A percentile compares a stretch with the other conserved stretches of the same genome.
Conservation (phyloP, 768 basidiomycete genomes). For the Gymnopilus junonius region DNA sequence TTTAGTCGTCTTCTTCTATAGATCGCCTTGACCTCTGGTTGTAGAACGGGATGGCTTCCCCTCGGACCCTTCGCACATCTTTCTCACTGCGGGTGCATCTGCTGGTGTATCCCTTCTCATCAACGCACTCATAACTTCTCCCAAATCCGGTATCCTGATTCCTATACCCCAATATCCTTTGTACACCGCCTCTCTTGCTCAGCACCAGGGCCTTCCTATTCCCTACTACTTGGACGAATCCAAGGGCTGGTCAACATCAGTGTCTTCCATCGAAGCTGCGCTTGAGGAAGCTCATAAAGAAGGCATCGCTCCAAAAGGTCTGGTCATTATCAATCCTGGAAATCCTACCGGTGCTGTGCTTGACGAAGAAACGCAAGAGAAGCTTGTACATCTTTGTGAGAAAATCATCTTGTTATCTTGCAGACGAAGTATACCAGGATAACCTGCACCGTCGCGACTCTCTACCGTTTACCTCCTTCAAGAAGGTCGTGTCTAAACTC, state of each 20-base stretch:
- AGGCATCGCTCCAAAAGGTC: slow-evolving; percentile 72
- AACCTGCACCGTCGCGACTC: slow-evolving; percentile 77
- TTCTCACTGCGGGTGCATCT: slow-evolving; percentile 94
- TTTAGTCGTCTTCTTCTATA: slow-evolving; percentile 5
- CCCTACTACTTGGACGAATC: slow-evolving; percentile 91
- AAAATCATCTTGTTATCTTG: slow-evolving; percentile 88
- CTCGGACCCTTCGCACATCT: slow-evolving; percentile 83
- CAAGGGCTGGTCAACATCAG: slow-evolving; percentile 82
- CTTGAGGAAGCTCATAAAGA: slow-evolving; percentile 66
- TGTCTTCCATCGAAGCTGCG: slow-evolving; percentile 65
- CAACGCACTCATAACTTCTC: slow-evolving; percentile 73
- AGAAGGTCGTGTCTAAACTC: slow-evolving; percentile 75
- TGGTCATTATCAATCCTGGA: slow-evolving; percentile 98
- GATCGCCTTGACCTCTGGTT: background rate
- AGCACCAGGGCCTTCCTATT: slow-evolving; percentile 76
- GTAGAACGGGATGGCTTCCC: slow-evolving; percentile 91
- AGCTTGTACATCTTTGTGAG: slow-evolving; percentile 85
- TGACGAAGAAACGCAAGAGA: slow-evolving; percentile 67
- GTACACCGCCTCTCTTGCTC: slow-evolving; percentile 94
- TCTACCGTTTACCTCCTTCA: slow-evolving; percentile 92
- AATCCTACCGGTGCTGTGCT: slow-evolving; percentile 95
- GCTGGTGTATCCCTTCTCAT: slow-evolving; percentile 90
- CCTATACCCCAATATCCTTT: slow-evolving; percentile 99
- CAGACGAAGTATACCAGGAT: slow-evolving; percentile 98
- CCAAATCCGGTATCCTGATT: slow-evolving; percentile 81